A percentile compares a stretch with the other conserved stretches of the same genome.
Evolutionary conservation across 2,329 filamentous ascomycete genomes (phyloP).

Genomic region (Penicillium sp.): DNA sequence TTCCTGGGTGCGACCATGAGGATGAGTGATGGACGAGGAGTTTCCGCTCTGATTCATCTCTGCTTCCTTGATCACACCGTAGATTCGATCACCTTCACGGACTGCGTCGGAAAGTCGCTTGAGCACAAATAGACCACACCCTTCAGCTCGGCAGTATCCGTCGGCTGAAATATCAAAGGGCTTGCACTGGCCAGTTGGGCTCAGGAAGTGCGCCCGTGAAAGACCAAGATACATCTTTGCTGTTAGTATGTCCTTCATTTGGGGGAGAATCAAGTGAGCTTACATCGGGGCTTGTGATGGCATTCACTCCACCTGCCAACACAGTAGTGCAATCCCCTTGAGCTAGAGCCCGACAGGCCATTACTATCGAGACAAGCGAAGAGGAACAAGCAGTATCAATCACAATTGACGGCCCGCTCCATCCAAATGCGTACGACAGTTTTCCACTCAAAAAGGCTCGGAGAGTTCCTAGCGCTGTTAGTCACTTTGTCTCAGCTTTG

Average conservation of each 20-base stretch:
- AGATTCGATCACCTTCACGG: constrained; percentile 44
- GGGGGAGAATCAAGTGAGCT: no score
- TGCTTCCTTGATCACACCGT: constrained; percentile 44
- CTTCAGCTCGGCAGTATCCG: constrained; percentile 54
- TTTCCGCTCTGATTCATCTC: no score
- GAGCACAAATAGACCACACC: constrained; percentile 49
- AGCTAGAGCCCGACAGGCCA: constrained; percentile 22
- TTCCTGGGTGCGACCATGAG: no score
- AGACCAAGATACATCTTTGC: not conserved
- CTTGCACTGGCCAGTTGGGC: constrained; percentile 51
- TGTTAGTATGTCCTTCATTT: no score
- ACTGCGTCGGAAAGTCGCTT: constrained; percentile 52
- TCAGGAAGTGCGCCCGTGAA: constrained; percentile 39
- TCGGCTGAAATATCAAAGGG: constrained; percentile 45
- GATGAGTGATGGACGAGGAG: no score
- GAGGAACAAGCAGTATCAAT: constrained; percentile 47
- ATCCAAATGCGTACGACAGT: constrained; percentile 39
- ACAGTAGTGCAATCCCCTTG: constrained; percentile 5
- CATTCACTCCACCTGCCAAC: no score
- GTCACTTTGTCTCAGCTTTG: no score
- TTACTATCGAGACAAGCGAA: constrained; percentile 30
- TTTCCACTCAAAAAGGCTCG: constrained; percentile 32
- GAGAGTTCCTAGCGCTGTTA: not conserved
- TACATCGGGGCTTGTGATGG: not conserved
- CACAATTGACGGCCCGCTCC: constrained; percentile 38